phyloP scores from a whole-genome alignment of 768 basidiomycete species.

The Clitopilus hobsonii region DNA sequence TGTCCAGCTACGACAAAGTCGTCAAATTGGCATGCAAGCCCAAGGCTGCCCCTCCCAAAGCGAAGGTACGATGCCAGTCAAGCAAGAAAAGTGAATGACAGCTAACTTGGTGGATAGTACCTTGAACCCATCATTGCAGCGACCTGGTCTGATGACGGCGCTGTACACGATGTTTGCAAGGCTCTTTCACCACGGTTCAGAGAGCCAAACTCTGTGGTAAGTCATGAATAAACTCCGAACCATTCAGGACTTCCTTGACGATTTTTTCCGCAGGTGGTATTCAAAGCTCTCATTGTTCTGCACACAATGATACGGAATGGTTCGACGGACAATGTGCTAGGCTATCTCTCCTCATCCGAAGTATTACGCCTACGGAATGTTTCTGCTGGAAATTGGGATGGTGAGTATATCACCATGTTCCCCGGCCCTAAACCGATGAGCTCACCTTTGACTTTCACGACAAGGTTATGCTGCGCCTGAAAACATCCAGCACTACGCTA shows the following conservation, averaged over 20 bases:
- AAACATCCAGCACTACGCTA: slow-evolving; percentile 83
- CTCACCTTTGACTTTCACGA: slow-evolving; percentile 2
- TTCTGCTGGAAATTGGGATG: slow-evolving; percentile 83
- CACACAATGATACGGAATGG: slow-evolving; percentile 97
- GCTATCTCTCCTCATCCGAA: slow-evolving; percentile 77
- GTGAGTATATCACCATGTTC: slow-evolving; percentile 32
- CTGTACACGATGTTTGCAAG: slow-evolving; percentile 89
- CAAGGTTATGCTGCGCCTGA: slow-evolving; percentile 82
- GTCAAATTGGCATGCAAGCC: slow-evolving; percentile 97
- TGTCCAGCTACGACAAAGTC: slow-evolving; percentile 86
- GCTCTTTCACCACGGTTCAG: slow-evolving; percentile 79
- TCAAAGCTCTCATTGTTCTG: slow-evolving; percentile 93
- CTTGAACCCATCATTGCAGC: slow-evolving; percentile 94
- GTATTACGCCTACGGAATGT: slow-evolving; percentile 81
- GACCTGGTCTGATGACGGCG: slow-evolving; percentile 95
- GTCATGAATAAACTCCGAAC: slow-evolving; percentile 19
- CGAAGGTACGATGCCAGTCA: slow-evolving; percentile 58
- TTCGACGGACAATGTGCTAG: slow-evolving; percentile 88
- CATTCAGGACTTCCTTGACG: not conserved
- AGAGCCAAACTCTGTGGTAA: slow-evolving; percentile 88
- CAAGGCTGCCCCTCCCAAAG: slow-evolving; percentile 91
- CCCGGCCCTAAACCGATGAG: not conserved
- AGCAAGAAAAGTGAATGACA: slow-evolving; percentile 5
- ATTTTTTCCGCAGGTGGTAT: slow-evolving; percentile 68
- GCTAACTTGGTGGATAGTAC: slow-evolving; percentile 50